Percentiles rank a stretch among this genome's conserved stretches.
phyloP scores from a whole-genome alignment of 345 rosid species.

The Eucalyptus urophylla region DNA sequence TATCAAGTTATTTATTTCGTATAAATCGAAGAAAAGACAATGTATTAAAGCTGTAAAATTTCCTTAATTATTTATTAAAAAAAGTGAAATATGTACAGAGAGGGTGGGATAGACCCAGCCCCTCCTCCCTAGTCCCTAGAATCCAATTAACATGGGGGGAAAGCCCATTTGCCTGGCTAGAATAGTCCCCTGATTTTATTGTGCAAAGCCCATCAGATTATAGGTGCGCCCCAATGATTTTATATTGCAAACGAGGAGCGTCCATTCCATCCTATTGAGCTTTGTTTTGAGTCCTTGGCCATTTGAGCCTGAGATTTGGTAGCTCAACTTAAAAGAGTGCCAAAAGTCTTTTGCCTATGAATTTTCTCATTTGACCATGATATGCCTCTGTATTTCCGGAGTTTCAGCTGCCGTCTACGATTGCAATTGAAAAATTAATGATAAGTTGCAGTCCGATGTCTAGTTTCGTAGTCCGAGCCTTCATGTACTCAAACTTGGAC shows the following conservation, averaged over 20 bases:
- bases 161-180: neutral
- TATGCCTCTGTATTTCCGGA: neutral
- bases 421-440: neutral
- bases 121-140: neutral
- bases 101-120: neutral
- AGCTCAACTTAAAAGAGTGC: neutral
- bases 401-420: neutral
- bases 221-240: neutral
- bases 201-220: neutral
- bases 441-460: neutral
- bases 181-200: neutral
- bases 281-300: neutral
- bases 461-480: neutral
- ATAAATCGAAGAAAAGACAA: neutral
- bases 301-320: neutral
- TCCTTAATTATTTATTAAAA: neutral
- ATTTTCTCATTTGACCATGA: neutral
- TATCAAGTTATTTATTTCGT: neutral
- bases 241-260: neutral
- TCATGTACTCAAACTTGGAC: neutral
- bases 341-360: neutral
- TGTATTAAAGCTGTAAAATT: neutral
- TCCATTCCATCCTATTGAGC: neutral
- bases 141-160: neutral
- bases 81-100: neutral